Evolutionary conservation across 1,139 yeast genomes (phyloP), one percentile per base, ranked within the genome.

Genomic region (Suhomyces maxii): DNA sequence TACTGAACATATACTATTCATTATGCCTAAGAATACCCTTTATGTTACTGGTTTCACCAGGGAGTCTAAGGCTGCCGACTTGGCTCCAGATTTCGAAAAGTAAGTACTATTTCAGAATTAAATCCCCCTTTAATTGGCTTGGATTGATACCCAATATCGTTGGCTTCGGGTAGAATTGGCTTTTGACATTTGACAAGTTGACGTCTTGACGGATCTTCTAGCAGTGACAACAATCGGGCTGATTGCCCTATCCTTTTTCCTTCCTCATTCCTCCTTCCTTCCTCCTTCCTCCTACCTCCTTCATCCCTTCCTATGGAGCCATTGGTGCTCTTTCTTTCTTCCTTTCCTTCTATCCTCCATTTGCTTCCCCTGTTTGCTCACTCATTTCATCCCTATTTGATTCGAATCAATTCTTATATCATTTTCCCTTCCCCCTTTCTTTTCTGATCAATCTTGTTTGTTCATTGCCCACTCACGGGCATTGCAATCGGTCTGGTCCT

Each of bases 61-160:
- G 51, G 87, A 79, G 37, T 70, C 83, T 46, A 75, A 79, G 60
- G 89, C 89, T 30, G 80, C 80, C 41, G 86, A 81, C 51, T 72
- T 85, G 54, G 89, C 89, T 9, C 80, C 83, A 33, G 83, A 80
- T 44, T 84, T 85, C 60, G 89, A 84, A 67, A 74, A 76, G 86
- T 83, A 77, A 64, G 84, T 77, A 63, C 39, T 45, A 6, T 9
- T 28, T 3, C 9, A 9, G 31, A 28, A 9, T 28, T 28, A 28
- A 5, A 9, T 7, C 31, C 31, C 6, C 6, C 7, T 6, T 28
- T 28, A 9, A 11, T 28, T 5, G 9, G 31, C 7, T 28, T 11
- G 3, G 23, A 18, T 18, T 18, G 23, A 18, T 18, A 18, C 23
- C 23, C 23, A 18, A 18, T 18, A 18, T 18, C 23, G 23, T 18